Evolutionary conservation across 208 protist species (phyloP).

Genomic region (Phytomonas francai): DNA sequence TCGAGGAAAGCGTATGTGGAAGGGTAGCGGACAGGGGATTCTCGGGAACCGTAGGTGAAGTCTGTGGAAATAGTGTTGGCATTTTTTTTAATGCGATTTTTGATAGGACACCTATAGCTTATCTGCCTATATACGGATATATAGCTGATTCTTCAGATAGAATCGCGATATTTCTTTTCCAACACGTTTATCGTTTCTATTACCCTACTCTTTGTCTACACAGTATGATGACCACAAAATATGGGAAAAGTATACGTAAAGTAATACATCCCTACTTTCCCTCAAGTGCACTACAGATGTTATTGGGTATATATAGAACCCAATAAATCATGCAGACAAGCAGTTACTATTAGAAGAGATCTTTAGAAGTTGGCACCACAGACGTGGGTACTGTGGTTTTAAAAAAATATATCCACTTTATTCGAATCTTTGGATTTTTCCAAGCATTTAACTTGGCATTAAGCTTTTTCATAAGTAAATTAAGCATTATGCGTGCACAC

Average conservation of each 20-base stretch:
- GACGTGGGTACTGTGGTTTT: background rate
- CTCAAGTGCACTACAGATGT: background rate
- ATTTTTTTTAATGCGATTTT: background rate
- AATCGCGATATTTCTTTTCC: background rate
- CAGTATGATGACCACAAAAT: background rate
- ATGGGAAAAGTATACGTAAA: background rate
- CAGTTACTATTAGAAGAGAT: background rate
- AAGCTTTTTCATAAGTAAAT: background rate
- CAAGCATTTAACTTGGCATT: background rate
- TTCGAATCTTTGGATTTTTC: constrained; percentile 3
- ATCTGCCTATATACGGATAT: constrained; percentile 1
- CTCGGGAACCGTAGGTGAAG: constrained; percentile 1
- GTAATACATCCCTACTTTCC: background rate
- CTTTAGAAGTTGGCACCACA: background rate
- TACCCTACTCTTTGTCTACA: background rate
- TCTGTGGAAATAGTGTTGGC: background rate
- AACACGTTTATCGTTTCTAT: background rate
- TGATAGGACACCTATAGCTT: background rate
- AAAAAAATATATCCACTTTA: background rate
- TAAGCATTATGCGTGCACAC: constrained; percentile 5
- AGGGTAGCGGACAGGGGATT: constrained; percentile 26
- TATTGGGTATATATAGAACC: background rate
- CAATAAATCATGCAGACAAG: background rate
- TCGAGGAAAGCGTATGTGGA: constrained; percentile 68
- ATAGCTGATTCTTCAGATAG: background rate